Evolutionary conservation across 306 rosid genomes (phyloP).

Genomic region (Rubus parviflorus): DNA sequence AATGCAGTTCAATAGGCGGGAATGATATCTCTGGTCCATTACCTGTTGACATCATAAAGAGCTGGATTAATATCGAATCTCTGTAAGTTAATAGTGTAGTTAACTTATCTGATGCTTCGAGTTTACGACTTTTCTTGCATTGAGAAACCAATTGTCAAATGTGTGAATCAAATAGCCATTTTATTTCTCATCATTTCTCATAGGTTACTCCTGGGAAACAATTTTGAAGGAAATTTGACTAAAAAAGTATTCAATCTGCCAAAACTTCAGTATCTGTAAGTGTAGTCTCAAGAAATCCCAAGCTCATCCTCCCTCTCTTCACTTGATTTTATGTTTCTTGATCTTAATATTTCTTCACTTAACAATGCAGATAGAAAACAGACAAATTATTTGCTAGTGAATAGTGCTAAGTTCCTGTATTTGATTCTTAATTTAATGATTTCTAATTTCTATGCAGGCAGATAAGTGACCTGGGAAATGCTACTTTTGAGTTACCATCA

Average conservation of each 20-base stretch:
- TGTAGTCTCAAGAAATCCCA: neutral
- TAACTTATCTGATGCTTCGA: neutral
- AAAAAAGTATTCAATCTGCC: neutral
- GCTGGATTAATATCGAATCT: neutral
- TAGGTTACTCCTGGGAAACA: too few relatives aligned
- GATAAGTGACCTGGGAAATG: neutral
- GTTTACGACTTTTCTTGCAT: neutral
- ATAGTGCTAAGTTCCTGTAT: too few relatives aligned
- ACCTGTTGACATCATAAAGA: neutral
- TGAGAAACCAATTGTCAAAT: too few relatives aligned
- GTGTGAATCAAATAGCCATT: too few relatives aligned
- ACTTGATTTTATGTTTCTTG: neutral
- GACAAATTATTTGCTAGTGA: too few relatives aligned
- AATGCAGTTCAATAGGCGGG: conserved; percentile 21
- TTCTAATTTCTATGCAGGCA: too few relatives aligned
- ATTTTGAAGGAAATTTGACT: neutral
- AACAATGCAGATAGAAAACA: too few relatives aligned
- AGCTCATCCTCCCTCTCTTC: neutral
- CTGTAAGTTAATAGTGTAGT: conserved; percentile 6
- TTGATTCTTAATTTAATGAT: too few relatives aligned
- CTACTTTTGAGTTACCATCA: neutral
- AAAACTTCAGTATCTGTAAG: neutral
- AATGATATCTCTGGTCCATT: conserved; percentile 20
- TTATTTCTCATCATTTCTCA: too few relatives aligned
- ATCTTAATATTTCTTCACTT: neutral